Base-by-base conservation (phyloP, 805 yeast genomes). In the Sugiyamaella boreocaroliniensis region DNA sequence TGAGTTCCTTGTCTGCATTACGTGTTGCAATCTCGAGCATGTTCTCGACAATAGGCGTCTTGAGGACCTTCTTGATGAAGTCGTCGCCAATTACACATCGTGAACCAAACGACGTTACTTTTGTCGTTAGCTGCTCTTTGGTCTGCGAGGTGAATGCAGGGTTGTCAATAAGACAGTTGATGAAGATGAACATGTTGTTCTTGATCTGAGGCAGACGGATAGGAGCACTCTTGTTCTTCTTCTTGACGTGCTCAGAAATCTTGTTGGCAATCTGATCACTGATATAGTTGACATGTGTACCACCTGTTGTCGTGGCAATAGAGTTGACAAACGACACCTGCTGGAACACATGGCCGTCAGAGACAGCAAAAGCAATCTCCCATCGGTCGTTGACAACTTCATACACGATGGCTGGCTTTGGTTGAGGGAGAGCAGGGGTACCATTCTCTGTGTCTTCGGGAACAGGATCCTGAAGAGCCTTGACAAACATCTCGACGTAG, bases 141-240 rank as follows among this genome's bases (percentile, higher is more conserved):
- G 99, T 93, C 71, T 93, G 99, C 0, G 98, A 90, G 0, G 97
- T 89, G 67, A 93, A 93, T 0, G 98, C 95, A 0, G 99, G 99
- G 62, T 93, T 93, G 66, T 89, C 97, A 69, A 93, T 83, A 61
- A 90, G 75, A 76, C 97, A 89, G 68, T 93, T 93, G 56, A 93
- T 75, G 62, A 93, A 93, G 37, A 93, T 64, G 62, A 93, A 93
- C 83, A 93, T 86, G 68, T 89, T 85, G 69, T 84, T 89, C 65
- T 84, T 83, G 53, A 93, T 86, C 70, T 93, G 98, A 61, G 84
- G 84, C 2, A 96, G 93, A 61, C 85, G 87, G 55, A 93, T 80
- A 69, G 81, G 82, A 14, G 89, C 82, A 53, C 73, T 74, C 51
- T 71, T 72, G 55, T 81, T 81, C 63, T 80, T 83, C 70, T 85